Base-by-base conservation (phyloP, 2,329 filamentous ascomycete species). In the Botrytis fragariae region DNA sequence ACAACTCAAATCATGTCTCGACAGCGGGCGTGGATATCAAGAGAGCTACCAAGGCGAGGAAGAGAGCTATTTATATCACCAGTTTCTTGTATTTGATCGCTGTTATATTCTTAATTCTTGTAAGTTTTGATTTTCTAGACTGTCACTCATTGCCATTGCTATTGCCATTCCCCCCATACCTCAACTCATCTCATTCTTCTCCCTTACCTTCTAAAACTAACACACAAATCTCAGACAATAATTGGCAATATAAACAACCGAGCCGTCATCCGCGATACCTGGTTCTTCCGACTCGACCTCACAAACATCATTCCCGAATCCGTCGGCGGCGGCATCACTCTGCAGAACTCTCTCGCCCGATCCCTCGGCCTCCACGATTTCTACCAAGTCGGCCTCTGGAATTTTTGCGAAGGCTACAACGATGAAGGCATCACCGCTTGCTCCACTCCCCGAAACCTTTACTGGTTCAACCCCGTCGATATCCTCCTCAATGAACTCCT, bases 321-420 rank as follows among this genome's bases (percentile, higher is more conserved):
- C 10, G 74, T 76, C 2, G 73, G 74, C 22, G 72, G 68, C 3
- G 75, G 79, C 51, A 91, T 97, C 73, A 92, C 92, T 0, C 86
- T 97, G 63, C 92, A 97, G 82, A 97, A 97, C 84, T 94, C 91
- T 63, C 94, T 97, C 77, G 94, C 94, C 6, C 91, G 93, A 69
- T 93, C 92, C 35, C 86, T 98, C 71, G 95, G 95, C 44, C 86
- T 98, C 67, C 94, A 97, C 81, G 95, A 98, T 82, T 98, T 97
- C 83, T 98, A 98, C 83, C 92, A 94, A 79, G 92, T 97, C 42
- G 95, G 95, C 9, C 84, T 98, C 59, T 98, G 95, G 95, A 92
- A 91, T 74, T 97, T 92, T 82, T 98, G 95, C 82, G 93, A 97
- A 82, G 95, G 95, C 32, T 97, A 95, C 82, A 85, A 89, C 72